phyloP scores from a whole-genome alignment of 1,139 yeast species.

The Geotrichum siamense region DNA sequence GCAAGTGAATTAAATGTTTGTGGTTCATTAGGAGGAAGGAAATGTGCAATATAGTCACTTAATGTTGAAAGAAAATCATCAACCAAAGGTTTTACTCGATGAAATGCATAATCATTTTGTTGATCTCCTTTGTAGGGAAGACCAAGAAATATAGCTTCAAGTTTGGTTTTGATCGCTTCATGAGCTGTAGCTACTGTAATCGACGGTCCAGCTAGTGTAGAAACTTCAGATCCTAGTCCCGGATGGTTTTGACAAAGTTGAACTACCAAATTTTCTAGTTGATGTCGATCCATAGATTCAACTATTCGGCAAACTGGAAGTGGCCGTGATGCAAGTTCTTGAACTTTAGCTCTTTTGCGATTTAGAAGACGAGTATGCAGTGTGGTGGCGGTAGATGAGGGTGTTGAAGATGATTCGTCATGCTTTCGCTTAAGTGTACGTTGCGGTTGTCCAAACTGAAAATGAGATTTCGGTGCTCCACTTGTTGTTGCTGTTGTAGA shows the following conservation, averaged over 20 bases:
- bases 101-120: conserved; percentile 77
- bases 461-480: not conserved
- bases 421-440: conserved; percentile 1
- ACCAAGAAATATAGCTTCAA: conserved; percentile 41
- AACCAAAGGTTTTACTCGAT: conserved; percentile 66
- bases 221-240: conserved; percentile 49
- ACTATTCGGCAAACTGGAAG: conserved; percentile 56
- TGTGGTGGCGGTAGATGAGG: not conserved
- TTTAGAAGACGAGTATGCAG: not conserved
- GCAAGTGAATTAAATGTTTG: conserved; percentile 52
- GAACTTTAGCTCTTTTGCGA: conserved; percentile 15
- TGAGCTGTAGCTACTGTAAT: conserved; percentile 51
- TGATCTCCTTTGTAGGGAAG: conserved; percentile 73
- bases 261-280: conserved; percentile 48
- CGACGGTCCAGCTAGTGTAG: conserved; percentile 46
- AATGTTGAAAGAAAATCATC: conserved; percentile 71
- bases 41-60: conserved; percentile 70
- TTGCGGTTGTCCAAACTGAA: conserved; percentile 3
- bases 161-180: conserved; percentile 44
- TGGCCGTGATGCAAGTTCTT: conserved; percentile 29
- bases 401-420: not conserved
- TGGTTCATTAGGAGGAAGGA: conserved; percentile 69
- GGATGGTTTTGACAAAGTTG: conserved; percentile 55
- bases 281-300: conserved; percentile 56
- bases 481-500: not conserved